Base-by-base conservation (phyloP, 305 asterid genomes). In the Fraxinus xanthoxyloides region DNA sequence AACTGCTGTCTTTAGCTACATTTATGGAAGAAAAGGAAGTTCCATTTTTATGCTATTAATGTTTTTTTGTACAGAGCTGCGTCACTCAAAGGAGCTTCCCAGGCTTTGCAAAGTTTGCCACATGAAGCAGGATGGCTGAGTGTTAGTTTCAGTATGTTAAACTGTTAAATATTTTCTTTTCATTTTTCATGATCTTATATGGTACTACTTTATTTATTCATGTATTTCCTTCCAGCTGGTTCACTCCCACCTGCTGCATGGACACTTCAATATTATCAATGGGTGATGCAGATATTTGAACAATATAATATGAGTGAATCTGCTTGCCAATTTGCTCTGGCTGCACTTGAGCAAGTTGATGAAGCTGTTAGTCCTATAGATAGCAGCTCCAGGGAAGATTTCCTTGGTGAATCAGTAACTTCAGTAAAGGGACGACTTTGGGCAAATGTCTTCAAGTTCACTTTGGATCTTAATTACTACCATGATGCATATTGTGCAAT, bases 241-340 rank as follows among this genome's bases (percentile, higher is more conserved):
- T 84, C 87, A 84, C 80, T 84, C 73, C 90, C 97, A 67, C 81
- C 87, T 86, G 91, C 95, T 17, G 88, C 87, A 69, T 96, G 98
- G 98, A 96, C 93, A 87, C 93, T 96, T 84, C 97, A 90, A 34
- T 96, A 96, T 84, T 96, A 90, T 89, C 95, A 96, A 80, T 96
- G 99, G 98, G 97, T 90, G 85, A 96, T 96, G 99, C 99, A 90
- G 92, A 89, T 92, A 48, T 96, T 96, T 92, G 99, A 94, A 87
- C 98, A 89, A 81, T 88, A 91, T 88, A 92, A 87, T 88, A 81
- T 92, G 90, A 89, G 91, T 83, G 97, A 94, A 86, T 98, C 95
- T 85, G 98, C 99, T 77, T 87, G 93, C 86, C 95, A 92, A 83
- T 94, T 94, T 84, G 95, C 99, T 78, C 90, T 89, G 84, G 93